Conservation (phyloP, 495 filamentous ascomycete genomes). For the Daldinia vernicosa region DNA sequence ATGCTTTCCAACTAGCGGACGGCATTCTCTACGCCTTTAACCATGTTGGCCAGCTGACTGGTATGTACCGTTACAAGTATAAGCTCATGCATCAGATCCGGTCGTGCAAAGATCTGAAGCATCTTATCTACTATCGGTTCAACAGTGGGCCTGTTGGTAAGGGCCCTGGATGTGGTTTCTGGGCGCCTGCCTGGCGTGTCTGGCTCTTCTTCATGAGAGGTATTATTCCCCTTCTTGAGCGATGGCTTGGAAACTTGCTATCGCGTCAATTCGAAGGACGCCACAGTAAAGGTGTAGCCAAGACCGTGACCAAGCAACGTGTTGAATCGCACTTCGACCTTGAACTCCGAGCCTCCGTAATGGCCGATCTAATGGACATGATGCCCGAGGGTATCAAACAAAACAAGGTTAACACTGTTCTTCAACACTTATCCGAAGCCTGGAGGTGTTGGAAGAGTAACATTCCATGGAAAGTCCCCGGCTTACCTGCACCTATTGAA, state of each 20-base stretch:
- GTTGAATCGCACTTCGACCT: constrained; percentile 99
- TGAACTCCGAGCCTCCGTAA: constrained; percentile 96
- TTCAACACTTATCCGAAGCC: constrained; percentile 96
- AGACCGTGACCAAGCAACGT: constrained; percentile 98
- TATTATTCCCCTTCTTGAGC: constrained; percentile 94
- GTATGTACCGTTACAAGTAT: constrained; percentile 99
- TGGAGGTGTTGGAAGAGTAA: constrained; percentile 99
- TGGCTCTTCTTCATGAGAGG: constrained; percentile 99
- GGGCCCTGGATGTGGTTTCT: constrained; percentile 98
- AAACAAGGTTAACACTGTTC: constrained; percentile 97
- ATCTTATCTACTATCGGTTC: constrained; percentile 99
- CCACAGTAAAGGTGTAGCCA: constrained; percentile 98
- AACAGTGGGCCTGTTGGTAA: constrained; percentile 98
- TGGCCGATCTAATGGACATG: constrained; percentile 99
- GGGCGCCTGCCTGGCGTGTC: constrained; percentile 98
- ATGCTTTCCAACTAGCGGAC: constrained; percentile 98
- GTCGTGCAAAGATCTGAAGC: constrained; percentile 98
- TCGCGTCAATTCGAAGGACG: constrained; percentile 98
- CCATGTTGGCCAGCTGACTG: constrained; percentile 97
- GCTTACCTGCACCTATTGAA: constrained; percentile 94
- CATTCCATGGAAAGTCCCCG: constrained; percentile 99
- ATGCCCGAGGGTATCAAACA: constrained; percentile 99
- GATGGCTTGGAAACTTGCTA: constrained; percentile 97
- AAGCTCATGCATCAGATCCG: constrained; percentile 99
- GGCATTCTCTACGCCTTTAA: constrained; percentile 99